These are phyloP conservation scores for Brachypodium distachyon DNA, from an alignment of 202 grass and related monocot genomes.

Conservation along the genomic window DNA sequence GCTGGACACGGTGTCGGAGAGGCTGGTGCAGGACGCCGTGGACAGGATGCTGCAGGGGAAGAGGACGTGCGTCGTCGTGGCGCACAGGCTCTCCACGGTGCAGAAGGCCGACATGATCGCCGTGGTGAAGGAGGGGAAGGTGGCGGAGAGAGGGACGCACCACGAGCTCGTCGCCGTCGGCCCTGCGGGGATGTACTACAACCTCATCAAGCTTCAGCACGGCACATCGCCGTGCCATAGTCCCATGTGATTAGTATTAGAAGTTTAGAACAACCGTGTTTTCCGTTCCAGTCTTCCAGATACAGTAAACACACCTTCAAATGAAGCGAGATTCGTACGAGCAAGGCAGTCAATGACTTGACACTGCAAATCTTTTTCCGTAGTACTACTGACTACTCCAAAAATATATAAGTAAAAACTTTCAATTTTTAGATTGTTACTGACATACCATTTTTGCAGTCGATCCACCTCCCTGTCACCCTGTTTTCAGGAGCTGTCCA, in stretches of 20 bases:
- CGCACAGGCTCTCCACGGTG: slow-evolving; percentile 45
- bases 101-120: slow-evolving; percentile 35
- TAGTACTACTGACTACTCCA: too few relatives aligned
- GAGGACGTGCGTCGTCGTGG: slow-evolving; percentile 59
- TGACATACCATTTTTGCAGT: too few relatives aligned
- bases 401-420: too few relatives aligned
- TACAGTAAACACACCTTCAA: too few relatives aligned
- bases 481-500: too few relatives aligned
- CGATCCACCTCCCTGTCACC: too few relatives aligned
- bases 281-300: too few relatives aligned
- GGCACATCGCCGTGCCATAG: slow-evolving; percentile 8
- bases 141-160: slow-evolving; percentile 51
- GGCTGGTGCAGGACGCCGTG: slow-evolving; percentile 47
- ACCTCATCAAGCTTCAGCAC: slow-evolving; percentile 42
- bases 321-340: too few relatives aligned
- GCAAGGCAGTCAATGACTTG: too few relatives aligned
- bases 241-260: not conserved
- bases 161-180: slow-evolving; percentile 33
- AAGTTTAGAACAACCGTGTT: too few relatives aligned
- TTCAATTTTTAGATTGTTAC: too few relatives aligned
- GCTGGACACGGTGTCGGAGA: slow-evolving; percentile 57
- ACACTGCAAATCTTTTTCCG: too few relatives aligned
- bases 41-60: slow-evolving; percentile 51
- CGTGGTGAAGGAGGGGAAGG: slow-evolving; percentile 40
- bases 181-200: slow-evolving; percentile 32